A percentile compares a stretch with the other conserved stretches of the same genome.
These are phyloP conservation scores for Neckera pumila DNA, from an alignment of 225 moss, liverwort and hornwort genomes.

Conservation along the genomic window DNA sequence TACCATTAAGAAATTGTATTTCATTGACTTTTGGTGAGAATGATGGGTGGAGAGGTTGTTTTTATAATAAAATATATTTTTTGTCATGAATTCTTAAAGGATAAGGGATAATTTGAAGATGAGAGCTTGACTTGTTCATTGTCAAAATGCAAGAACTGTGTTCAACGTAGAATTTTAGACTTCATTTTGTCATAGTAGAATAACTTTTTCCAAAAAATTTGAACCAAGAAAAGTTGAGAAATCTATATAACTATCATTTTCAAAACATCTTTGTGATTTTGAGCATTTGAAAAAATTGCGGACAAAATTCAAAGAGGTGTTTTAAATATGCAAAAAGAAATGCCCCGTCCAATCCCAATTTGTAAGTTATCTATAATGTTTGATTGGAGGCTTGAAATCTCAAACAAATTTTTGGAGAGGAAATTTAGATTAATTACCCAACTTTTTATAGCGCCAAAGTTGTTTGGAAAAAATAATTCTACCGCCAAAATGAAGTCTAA, in stretches of 20 bases:
- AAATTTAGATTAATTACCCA: too few species aligned
- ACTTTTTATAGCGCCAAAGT: too few species aligned
- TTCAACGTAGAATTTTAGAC: not conserved
- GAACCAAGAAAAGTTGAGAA: not conserved
- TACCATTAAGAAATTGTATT: not conserved
- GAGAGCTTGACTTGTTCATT: accelerated
- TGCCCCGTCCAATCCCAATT: too few species aligned
- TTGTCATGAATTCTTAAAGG: not conserved
- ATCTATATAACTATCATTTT: accelerated
- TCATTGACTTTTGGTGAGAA: not conserved
- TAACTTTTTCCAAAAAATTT: too few species aligned
- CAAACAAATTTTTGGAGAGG: too few species aligned
- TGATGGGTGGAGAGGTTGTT: not conserved
- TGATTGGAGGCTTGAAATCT: too few species aligned
- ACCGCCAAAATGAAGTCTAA: too few species aligned
- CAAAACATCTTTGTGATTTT: accelerated
- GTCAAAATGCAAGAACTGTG: not conserved
- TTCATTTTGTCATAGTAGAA: not conserved
- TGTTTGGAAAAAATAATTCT: too few species aligned
- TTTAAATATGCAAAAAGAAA: too few species aligned
- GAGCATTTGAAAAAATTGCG: not conserved
- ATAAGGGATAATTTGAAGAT: not conserved
- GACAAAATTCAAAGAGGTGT: too few species aligned
- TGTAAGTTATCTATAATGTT: too few species aligned
- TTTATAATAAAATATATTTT: not conserved